These are phyloP conservation scores for Melanopsichium pennsylvanicum DNA, from an alignment of 1,284 basidiomycete genomes.

Conservation along the genomic window DNA sequence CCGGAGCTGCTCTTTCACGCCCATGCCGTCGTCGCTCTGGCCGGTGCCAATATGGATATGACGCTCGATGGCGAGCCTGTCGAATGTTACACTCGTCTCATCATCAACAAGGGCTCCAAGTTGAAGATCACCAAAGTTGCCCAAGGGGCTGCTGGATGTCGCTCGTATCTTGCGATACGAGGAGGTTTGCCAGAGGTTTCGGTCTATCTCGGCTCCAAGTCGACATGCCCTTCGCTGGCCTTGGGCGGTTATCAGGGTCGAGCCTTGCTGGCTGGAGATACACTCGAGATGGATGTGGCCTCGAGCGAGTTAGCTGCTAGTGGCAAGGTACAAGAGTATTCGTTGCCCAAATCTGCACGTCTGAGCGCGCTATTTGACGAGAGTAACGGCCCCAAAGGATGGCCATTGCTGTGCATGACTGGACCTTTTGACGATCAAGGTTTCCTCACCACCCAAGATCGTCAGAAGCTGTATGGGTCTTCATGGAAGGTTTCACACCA, in stretches of 20 bases:
- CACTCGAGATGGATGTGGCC: slow-evolving; percentile 8
- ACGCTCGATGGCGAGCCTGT: slow-evolving; percentile 68
- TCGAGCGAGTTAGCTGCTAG: slow-evolving; percentile 7
- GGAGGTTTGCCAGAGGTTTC: slow-evolving; percentile 74
- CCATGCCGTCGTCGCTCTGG: slow-evolving; percentile 71
- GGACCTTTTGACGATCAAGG: slow-evolving; percentile 75
- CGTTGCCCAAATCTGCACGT: slow-evolving; percentile 1
- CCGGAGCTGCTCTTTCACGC: slow-evolving; percentile 40
- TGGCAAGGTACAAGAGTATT: slow-evolving; percentile 2
- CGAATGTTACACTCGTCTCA: slow-evolving; percentile 70
- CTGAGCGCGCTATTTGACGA: slow-evolving; percentile 8
- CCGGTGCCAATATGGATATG: slow-evolving; percentile 70
- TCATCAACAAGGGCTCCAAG: slow-evolving; percentile 69
- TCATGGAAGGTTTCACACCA: slow-evolving; percentile 37
- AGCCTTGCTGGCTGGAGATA: slow-evolving; percentile 67
- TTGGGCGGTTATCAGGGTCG: slow-evolving; percentile 68
- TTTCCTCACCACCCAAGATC: slow-evolving; percentile 69
- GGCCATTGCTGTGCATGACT: slow-evolving; percentile 71
- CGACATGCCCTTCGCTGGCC: slow-evolving; percentile 58
- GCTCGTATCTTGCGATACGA: slow-evolving; percentile 72
- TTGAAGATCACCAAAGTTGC: slow-evolving; percentile 67
- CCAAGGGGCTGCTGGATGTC: slow-evolving; percentile 67
- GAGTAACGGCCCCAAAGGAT: slow-evolving; percentile 51
- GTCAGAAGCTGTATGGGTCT: slow-evolving; percentile 11
- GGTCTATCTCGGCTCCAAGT: slow-evolving; percentile 71